Conservation (phyloP, 345 rosid species). For the Salix udensis region DNA sequence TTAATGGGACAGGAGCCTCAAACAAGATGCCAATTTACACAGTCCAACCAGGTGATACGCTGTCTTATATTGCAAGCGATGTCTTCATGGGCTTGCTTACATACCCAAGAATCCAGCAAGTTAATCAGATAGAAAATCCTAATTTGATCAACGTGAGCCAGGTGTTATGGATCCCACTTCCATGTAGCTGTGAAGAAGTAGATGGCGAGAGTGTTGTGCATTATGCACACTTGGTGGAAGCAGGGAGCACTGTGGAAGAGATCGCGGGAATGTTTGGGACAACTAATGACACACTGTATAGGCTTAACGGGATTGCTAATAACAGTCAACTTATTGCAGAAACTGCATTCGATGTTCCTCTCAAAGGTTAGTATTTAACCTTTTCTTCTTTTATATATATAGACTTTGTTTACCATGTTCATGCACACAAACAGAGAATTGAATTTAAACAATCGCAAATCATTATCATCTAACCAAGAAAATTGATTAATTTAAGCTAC, state of each 20-base stretch:
- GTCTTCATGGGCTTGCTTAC: conserved; percentile 31
- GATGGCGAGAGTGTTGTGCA: conserved; percentile 44
- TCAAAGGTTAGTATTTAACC: conserved; percentile 37
- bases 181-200: conserved; percentile 62
- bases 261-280: conserved; percentile 50
- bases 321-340: conserved; percentile 32
- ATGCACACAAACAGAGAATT: no score
- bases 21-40: conserved; percentile 38
- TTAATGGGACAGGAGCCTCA: conserved; percentile 51
- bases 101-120: conserved; percentile 27
- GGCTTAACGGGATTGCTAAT: conserved; percentile 41
- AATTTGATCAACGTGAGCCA: conserved; percentile 29
- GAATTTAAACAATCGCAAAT: no score
- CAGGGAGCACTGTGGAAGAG: conserved; percentile 37
- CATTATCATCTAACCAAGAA: no score
- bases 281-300: conserved; percentile 22
- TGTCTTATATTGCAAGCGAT: conserved; percentile 35
- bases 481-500: no score
- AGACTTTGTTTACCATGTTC: no score
- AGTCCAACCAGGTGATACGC: conserved; percentile 36
- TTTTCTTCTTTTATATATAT: background rate
- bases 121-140: conserved; percentile 28
- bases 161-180: conserved; percentile 51
- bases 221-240: conserved; percentile 50
- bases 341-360: conserved; percentile 50